These are phyloP conservation scores for Echinosophora koreensis DNA, from an alignment of 306 rosid species.

Conservation along the genomic window DNA sequence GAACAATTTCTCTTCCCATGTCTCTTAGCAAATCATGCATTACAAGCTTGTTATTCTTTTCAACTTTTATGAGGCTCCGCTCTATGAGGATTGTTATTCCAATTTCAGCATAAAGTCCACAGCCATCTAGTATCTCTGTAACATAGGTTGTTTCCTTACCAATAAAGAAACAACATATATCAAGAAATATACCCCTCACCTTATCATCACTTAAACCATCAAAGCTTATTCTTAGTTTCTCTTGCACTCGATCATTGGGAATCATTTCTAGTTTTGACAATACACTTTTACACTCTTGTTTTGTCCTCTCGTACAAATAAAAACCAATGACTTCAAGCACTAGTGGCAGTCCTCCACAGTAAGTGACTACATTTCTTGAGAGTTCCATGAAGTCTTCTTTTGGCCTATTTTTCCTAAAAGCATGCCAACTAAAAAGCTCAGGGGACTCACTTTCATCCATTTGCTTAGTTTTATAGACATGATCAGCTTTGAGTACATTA, in stretches of 20 bases:
- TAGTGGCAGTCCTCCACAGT: constrained; percentile 53
- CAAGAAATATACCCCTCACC: constrained; percentile 49
- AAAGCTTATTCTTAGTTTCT: constrained; percentile 38
- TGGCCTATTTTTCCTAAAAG: constrained; percentile 32
- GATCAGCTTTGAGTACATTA: neutral
- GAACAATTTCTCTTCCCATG: constrained; percentile 56
- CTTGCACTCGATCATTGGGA: constrained; percentile 44
- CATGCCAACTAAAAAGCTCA: constrained; percentile 46
- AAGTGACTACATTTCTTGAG: constrained; percentile 15
- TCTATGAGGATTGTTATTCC: constrained; percentile 44
- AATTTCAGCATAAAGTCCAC: constrained; percentile 47
- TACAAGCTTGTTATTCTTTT: constrained; percentile 29
- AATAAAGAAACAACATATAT: constrained; percentile 54
- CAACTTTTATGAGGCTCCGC: constrained; percentile 43
- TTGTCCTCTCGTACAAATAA: constrained; percentile 34
- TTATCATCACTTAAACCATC: constrained; percentile 26
- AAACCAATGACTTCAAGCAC: constrained; percentile 58
- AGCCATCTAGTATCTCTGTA: constrained; percentile 39
- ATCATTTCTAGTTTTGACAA: constrained; percentile 42
- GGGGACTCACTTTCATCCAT: constrained; percentile 41
- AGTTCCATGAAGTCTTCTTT: neutral
- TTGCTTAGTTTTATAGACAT: neutral
- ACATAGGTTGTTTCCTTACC: constrained; percentile 42
- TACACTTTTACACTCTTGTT: constrained; percentile 41
- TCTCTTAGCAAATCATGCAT: constrained; percentile 47